Evolutionary conservation across 1,284 basidiomycete genomes (phyloP), one percentile per base, ranked within the genome.

Genomic region (Cronartium quercuum): DNA sequence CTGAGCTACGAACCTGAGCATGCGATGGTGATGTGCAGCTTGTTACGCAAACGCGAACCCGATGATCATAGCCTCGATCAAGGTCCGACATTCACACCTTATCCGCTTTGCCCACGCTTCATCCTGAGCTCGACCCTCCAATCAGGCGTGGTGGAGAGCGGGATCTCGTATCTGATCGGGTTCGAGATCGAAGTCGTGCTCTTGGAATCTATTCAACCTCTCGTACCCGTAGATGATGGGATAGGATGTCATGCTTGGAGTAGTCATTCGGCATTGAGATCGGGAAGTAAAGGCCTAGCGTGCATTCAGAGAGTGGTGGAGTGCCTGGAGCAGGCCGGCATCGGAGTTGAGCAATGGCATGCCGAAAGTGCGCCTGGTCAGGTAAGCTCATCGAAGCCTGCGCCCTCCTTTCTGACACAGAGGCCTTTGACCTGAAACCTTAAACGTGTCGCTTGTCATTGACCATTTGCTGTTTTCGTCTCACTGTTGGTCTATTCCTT

Each of bases 111-210:
- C 40, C 69, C 69, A 10, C 35, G 69, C 40, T 73, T 73, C 47
- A 73, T 73, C 69, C 51, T 73, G 2, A 73, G 69, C 44, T 73
- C 69, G 21, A 73, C 69, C 29, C 63, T 73, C 18, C 69, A 73
- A 64, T 66, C 63, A 4, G 69, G 69, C 29, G 63, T 73, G 21
- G 61, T 62, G 12, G 69, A 73, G n/a, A 64, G 69, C 37, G 61
- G 69, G 10, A 62, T 73, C 10, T 73, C 69, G 3, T 73, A 73
- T 63, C 38, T 73, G 42, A 55, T 73, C n/a, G 69, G 69, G 6
- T 73, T 73, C 51, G 69, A 73, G 35, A 73, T 73, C 24, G 62
- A 73, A 44, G 69, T 73, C 12, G 69, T 73, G 12, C 24, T 73
- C 15, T 62, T 73, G 37, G 63, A 73, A 38, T 73, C 69, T 38